Evolutionary conservation across 768 basidiomycete species (phyloP).

Genomic region (Gyrodon lividus): DNA sequence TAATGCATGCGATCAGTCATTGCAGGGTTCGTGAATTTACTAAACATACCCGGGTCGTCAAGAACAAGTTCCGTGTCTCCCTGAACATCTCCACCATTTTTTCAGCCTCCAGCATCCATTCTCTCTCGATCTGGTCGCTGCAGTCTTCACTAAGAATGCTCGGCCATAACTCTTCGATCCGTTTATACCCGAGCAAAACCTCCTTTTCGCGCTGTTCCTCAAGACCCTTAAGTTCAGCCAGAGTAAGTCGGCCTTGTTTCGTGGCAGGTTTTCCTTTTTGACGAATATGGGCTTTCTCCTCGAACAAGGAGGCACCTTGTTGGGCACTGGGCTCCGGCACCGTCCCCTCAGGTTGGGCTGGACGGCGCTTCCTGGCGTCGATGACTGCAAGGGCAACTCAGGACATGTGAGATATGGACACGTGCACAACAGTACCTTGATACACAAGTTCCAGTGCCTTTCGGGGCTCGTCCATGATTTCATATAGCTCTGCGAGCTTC

Average conservation of each 20-base stretch:
- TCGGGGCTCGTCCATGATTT: constrained; percentile 74
- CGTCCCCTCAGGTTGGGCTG: constrained; percentile 17
- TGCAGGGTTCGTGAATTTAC: constrained; percentile 15
- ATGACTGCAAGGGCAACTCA: constrained; percentile 39
- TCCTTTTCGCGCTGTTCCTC: constrained; percentile 65
- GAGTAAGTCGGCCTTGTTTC: constrained; percentile 46
- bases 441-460: constrained; percentile 85
- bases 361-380: constrained; percentile 50
- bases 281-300: constrained; percentile 47
- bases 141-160: constrained; percentile 44
- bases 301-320: constrained; percentile 56
- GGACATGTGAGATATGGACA: neutral
- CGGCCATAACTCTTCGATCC: constrained; percentile 63
- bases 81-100: constrained; percentile 87
- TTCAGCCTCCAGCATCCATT: constrained; percentile 85
- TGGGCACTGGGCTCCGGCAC: constrained; percentile 15
- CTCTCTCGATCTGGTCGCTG: constrained; percentile 52
- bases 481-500: constrained; percentile 88
- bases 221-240: constrained; percentile 56
- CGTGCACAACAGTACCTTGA: constrained; percentile 53
- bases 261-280: constrained; percentile 37
- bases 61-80: constrained; percentile 81
- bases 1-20: constrained; percentile 17
- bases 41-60: constrained; percentile 65
- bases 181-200: constrained; percentile 54